Conservation (phyloP, 2,329 filamentous ascomycete species). For the Elsinoe necatrix region DNA sequence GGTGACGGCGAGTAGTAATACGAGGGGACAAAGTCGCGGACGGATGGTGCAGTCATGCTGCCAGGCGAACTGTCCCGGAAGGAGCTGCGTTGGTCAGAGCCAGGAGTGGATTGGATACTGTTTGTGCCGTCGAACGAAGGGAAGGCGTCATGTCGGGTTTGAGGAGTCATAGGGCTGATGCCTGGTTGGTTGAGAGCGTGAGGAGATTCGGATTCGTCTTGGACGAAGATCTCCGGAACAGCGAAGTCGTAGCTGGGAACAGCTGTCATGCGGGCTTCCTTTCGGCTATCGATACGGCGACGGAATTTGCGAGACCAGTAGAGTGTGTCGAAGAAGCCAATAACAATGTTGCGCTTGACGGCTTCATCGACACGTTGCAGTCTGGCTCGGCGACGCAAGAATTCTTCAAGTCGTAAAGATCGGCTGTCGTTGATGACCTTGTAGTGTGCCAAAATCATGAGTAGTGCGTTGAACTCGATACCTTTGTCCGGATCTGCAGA, state of each 20-base stretch:
- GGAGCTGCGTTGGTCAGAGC: background rate
- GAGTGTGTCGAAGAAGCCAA: conserved; percentile 91
- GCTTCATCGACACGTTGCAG: conserved; percentile 93
- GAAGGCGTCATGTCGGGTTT: conserved; percentile 22
- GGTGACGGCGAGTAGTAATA: background rate
- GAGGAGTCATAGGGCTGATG: conserved; percentile 29
- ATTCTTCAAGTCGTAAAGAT: conserved; percentile 81
- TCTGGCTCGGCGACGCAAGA: conserved; percentile 77
- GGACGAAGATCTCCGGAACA: conserved; percentile 83
- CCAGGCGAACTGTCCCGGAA: background rate
- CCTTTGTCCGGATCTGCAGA: conserved; percentile 83
- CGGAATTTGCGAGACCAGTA: conserved; percentile 82
- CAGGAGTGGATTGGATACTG: conserved; percentile 17
- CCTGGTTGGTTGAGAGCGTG: conserved; percentile 24
- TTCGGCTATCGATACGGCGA: conserved; percentile 62
- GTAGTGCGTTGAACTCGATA: conserved; percentile 81
- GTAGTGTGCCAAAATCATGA: conserved; percentile 96
- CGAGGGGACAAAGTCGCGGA: conserved; percentile 4
- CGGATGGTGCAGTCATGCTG: background rate
- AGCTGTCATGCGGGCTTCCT: conserved; percentile 64
- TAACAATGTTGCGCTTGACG: conserved; percentile 78
- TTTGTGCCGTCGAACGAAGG: conserved; percentile 29
- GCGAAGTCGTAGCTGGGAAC: conserved; percentile 60
- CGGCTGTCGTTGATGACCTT: conserved; percentile 98
- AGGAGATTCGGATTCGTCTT: conserved; percentile 57